phyloP scores from a whole-genome alignment of 2,329 filamentous ascomycete genomes.

The Fusarium continuum region DNA sequence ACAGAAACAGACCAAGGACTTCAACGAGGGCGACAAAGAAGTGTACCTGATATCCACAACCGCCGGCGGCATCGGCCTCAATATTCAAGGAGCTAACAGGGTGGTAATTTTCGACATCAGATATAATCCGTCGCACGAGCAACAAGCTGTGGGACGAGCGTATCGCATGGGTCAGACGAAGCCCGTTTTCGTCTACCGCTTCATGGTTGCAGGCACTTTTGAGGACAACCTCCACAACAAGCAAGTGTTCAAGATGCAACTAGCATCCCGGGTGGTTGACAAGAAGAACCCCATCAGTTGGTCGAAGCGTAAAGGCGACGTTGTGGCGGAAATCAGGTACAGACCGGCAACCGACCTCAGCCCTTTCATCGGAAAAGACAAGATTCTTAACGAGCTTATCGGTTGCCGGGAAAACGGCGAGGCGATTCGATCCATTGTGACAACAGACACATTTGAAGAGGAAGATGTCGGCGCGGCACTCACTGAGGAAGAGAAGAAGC shows the following conservation, averaged over 20 bases:
- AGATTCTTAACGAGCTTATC: conserved; percentile 63
- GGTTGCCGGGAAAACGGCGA: conserved; percentile 46
- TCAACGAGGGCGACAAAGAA: conserved; percentile 67
- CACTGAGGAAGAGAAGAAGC: conserved; percentile 67
- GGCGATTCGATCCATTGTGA: conserved; percentile 65
- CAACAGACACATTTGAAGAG: conserved; percentile 77
- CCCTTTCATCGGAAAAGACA: conserved; percentile 69
- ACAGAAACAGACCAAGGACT: conserved; percentile 70
- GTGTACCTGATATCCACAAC: conserved; percentile 85
- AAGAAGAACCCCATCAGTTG: conserved; percentile 78
- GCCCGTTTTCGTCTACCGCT: conserved; percentile 83
- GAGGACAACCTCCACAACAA: conserved; percentile 79
- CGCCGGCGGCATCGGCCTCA: conserved; percentile 84
- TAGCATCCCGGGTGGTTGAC: conserved; percentile 83
- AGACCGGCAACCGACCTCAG: conserved; percentile 61
- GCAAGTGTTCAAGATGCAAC: conserved; percentile 82
- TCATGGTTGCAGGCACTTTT: conserved; percentile 80
- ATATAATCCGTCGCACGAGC: conserved; percentile 83
- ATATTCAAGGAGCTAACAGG: conserved; percentile 84
- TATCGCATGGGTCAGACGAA: conserved; percentile 88
- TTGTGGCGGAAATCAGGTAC: conserved; percentile 67
- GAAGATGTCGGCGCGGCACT: conserved; percentile 68
- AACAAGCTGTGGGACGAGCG: conserved; percentile 86
- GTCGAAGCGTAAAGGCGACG: conserved; percentile 65
- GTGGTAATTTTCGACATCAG: conserved; percentile 87